Conservation (phyloP, 495 filamentous ascomycete genomes). For the Durotheca rogersii region DNA sequence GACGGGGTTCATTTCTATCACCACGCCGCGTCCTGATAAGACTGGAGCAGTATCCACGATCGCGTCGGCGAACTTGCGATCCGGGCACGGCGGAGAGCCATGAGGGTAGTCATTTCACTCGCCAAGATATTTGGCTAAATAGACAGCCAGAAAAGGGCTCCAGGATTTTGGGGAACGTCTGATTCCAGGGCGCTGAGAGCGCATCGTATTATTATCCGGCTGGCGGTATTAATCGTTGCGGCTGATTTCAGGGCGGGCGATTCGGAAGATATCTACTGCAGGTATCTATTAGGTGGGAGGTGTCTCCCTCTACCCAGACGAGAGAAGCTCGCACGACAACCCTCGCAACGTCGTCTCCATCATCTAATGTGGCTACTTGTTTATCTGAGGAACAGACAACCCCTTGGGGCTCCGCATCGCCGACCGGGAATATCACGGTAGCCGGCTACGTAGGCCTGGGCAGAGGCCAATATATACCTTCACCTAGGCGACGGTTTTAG, state of each 20-base stretch:
- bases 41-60: slow-evolving; percentile 5
- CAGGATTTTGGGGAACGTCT: not conserved
- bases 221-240: slow-evolving; percentile 21
- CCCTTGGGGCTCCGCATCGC: too few relatives aligned
- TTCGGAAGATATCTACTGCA: too few relatives aligned
- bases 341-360: too few relatives aligned
- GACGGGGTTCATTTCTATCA: slow-evolving; percentile 6
- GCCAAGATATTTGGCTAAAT: slow-evolving; percentile 31
- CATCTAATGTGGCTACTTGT: too few relatives aligned
- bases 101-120: slow-evolving; percentile 2
- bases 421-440: too few relatives aligned
- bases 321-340: slow-evolving; percentile 9
- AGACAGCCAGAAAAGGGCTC: slow-evolving; percentile 25
- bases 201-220: slow-evolving; percentile 22
- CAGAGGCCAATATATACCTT: too few relatives aligned
- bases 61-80: not conserved
- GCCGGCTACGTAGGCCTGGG: too few relatives aligned
- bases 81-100: not conserved
- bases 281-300: too few relatives aligned
- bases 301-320: not conserved
- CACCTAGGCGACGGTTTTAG: too few relatives aligned
- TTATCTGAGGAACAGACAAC: slow-evolving; percentile 4
- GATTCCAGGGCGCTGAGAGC: slow-evolving; percentile 1
- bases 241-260: slow-evolving; percentile 15
- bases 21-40: slow-evolving; percentile 19